Conservation (phyloP, 441 rosid genomes). For the Theobroma grandiflorum region DNA sequence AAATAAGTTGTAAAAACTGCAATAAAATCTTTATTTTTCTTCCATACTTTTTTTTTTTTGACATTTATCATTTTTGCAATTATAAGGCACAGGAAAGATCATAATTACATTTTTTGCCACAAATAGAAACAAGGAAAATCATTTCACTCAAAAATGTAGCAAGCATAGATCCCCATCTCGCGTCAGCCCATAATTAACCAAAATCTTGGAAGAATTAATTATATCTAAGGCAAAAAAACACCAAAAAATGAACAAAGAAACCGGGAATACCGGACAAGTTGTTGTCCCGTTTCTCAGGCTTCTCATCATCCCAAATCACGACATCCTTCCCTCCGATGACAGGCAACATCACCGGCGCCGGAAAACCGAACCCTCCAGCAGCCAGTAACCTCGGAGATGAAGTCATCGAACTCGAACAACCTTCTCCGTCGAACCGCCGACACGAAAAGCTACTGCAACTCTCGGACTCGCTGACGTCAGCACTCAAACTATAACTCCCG, state of each 20-base stretch:
- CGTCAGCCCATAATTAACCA: slow-evolving; percentile 19
- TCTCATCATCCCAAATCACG: slow-evolving; percentile 69
- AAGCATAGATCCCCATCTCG: not conserved
- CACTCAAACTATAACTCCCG: slow-evolving; percentile 93
- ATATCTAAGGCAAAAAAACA: not conserved
- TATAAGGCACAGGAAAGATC: not conserved
- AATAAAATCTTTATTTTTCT: not conserved
- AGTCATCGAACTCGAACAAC: slow-evolving; percentile 67
- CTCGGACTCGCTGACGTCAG: slow-evolving; percentile 95
- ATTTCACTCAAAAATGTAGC: not conserved
- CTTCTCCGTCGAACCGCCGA: slow-evolving; percentile 67
- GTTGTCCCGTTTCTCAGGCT: slow-evolving; percentile 54
- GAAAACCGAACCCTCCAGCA: slow-evolving; percentile 52
- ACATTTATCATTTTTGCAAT: not conserved
- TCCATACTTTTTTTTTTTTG: not conserved
- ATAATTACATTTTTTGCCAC: slow-evolving; percentile 4
- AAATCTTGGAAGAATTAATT: not conserved
- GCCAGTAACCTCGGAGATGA: slow-evolving; percentile 62
- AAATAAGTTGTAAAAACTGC: not conserved
- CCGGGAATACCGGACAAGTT: slow-evolving; percentile 62
- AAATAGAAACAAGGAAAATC: not conserved
- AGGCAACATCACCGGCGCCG: slow-evolving; percentile 70
- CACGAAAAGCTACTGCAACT: slow-evolving; percentile 85
- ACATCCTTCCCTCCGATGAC: slow-evolving; percentile 82
- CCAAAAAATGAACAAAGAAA: not conserved